Base-by-base conservation (phyloP, 1,284 basidiomycete species). In the Hymenochaete sp. region DNA sequence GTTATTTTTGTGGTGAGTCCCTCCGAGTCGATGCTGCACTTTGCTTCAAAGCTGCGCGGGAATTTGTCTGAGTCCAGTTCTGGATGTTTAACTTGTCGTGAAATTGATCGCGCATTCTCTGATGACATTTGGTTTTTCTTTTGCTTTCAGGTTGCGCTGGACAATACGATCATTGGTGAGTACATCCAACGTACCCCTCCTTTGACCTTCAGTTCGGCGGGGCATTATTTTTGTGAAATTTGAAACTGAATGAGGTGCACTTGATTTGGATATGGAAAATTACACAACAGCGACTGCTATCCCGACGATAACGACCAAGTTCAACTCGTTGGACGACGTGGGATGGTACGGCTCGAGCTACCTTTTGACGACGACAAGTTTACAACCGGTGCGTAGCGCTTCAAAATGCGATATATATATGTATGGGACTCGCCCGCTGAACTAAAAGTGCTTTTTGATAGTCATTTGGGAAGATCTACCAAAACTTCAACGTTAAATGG, bases 231-330 rank as follows among this genome's bases (percentile, higher is more conserved):
- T n/a, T n/a, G n/a, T n/a, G n/a, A n/a, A n/a, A n/a, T n/a, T n/a
- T n/a, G n/a, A n/a, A n/a, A n/a, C n/a, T n/a, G n/a, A n/a, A n/a
- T n/a, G n/a, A n/a, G n/a, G n/a, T n/a, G n/a, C n/a, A n/a, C n/a
- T n/a, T n/a, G 27, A 16, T 37, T 38, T 26, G 14, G 4, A 14
- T 26, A 26, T 38, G n/a, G n/a, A n/a, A n/a, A n/a, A n/a, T n/a
- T n/a, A n/a, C n/a, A n/a, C n/a, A n/a, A n/a, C n/a, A 53, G 63
- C 65, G 0, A 65, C 64, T 3, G 62, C 63, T 14, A 63, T 62
- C 14, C 62, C 60, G 2, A 59, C 60, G 27, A 65, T 66, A 42
- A 61, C 54, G 59, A 44, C 45, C n/a, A 42, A 41, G 4, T 51
- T 51, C 29, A 26, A 51, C 27, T 51, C 49, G 11, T 24, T 51